These are phyloP conservation scores for Aquanectria penicillioides DNA, from an alignment of 2,329 filamentous ascomycete species.

Conservation along the genomic window DNA sequence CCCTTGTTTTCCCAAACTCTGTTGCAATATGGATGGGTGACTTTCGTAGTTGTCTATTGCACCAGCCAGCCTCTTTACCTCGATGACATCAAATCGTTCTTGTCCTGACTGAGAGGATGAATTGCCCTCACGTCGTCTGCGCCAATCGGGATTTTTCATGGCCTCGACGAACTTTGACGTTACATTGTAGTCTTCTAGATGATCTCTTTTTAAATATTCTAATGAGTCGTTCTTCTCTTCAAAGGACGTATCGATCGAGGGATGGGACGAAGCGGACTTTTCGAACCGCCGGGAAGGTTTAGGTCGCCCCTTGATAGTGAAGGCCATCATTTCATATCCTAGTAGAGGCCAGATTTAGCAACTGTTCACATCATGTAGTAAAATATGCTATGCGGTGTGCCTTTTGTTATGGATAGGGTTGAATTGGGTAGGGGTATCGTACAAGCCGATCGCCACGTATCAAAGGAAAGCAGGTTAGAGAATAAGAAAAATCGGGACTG, in stretches of 20 bases:
- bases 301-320: slow-evolving; percentile 13
- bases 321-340: slow-evolving; percentile 20
- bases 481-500: too few relatives aligned
- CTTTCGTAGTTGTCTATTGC: not conserved
- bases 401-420: too few relatives aligned
- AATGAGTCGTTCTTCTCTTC: slow-evolving; percentile 21
- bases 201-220: slow-evolving; percentile 16
- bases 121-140: slow-evolving; percentile 36
- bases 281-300: slow-evolving; percentile 3
- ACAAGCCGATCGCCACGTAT: too few relatives aligned
- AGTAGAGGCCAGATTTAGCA: not conserved
- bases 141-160: slow-evolving; percentile 50
- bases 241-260: slow-evolving; percentile 22
- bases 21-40: not conserved
- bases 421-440: too few relatives aligned
- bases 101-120: slow-evolving; percentile 13
- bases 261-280: slow-evolving; percentile 13
- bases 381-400: too few relatives aligned
- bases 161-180: slow-evolving; percentile 43
- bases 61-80: not conserved
- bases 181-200: slow-evolving; percentile 30
- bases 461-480: too few relatives aligned
- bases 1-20: not conserved
- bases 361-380: too few relatives aligned
- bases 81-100: slow-evolving; percentile 10